Evolutionary conservation across 2,329 filamentous ascomycete genomes (phyloP), one percentile per base, ranked within the genome.

Genomic region (Curvularia sp.): DNA sequence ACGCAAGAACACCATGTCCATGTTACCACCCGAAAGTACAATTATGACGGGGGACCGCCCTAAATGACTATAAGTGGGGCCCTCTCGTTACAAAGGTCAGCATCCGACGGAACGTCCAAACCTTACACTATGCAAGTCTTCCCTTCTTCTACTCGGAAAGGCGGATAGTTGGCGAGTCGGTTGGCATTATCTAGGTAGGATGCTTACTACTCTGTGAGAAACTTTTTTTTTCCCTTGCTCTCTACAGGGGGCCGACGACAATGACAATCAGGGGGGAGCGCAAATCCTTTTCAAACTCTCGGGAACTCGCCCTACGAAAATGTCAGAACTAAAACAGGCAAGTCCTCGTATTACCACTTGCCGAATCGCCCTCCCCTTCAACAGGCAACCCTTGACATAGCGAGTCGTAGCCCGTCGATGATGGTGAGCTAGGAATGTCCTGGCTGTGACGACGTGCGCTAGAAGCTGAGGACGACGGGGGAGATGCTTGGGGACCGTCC

Each of bases 381-480:
- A 23, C 50, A 53, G 41, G 39, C 23, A 3, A 28, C 51, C 51
- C 52, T 28, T n/a, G 42, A 49, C 53, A n/a, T 50, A 15, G 28
- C 42, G 55, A 53, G 27, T 36, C 49, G 49, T 34, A 27, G 19
- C 10, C 39, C 19, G 28, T 36, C 34, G 18, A 41, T 30, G 49
- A 53, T 13, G 46, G 30, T 45, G n/a, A n/a, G n/a, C 49, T 58
- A 34, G 49, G 50, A 43, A 12, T 27, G 23, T 28, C 52, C 46
- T 36, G 19, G 51, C 15, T 7, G 23, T 15, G 18, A 21, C 27
- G 25, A 7, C 2, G 27, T 27, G 51, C 61, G 60, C 59, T 64
- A 57, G 54, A 59, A 52, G 67, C 65, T 62, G 65, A 69, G 70
- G 67, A 72, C 66, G 70, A 71, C 19, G 46, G 28, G 18, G n/a